Conservation (phyloP, 2,329 filamentous ascomycete genomes). For the Sporothrix globosa region DNA sequence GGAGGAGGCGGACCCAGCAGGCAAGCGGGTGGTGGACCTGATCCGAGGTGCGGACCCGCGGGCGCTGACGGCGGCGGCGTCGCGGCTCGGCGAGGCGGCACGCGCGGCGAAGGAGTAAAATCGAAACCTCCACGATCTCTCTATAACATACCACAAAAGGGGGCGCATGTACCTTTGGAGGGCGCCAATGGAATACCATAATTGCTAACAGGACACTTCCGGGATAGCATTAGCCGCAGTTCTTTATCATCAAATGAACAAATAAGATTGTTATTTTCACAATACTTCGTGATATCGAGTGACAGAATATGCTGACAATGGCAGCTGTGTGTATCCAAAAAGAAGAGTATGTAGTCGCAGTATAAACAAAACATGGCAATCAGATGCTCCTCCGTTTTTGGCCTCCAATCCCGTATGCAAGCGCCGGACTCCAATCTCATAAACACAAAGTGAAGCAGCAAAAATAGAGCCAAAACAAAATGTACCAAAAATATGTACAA, state of each 20-base stretch:
- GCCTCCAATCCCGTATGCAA: neutral
- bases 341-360: neutral
- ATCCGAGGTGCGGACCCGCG: conserved; percentile 40
- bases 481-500: neutral
- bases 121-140: too few species aligned
- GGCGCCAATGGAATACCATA: neutral
- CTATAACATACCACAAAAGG: neutral
- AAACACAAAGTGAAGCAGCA: neutral
- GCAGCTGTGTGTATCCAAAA: conserved; percentile 12
- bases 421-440: neutral
- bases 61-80: conserved; percentile 35
- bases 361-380: neutral
- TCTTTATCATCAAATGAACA: neutral
- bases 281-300: neutral
- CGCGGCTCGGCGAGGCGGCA: conserved; percentile 36
- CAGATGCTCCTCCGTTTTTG: neutral
- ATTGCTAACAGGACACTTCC: neutral
- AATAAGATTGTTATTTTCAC: neutral
- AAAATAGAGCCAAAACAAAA: neutral
- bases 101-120: conserved; percentile 25
- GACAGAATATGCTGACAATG: neutral
- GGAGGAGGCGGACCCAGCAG: conserved; percentile 29
- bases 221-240: neutral
- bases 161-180: neutral
- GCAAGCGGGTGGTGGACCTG: conserved; percentile 31